A percentile compares a stretch with the other conserved stretches of the same genome.
phyloP scores from a whole-genome alignment of 1,139 yeast species.

The Nadsonia commutata region DNA sequence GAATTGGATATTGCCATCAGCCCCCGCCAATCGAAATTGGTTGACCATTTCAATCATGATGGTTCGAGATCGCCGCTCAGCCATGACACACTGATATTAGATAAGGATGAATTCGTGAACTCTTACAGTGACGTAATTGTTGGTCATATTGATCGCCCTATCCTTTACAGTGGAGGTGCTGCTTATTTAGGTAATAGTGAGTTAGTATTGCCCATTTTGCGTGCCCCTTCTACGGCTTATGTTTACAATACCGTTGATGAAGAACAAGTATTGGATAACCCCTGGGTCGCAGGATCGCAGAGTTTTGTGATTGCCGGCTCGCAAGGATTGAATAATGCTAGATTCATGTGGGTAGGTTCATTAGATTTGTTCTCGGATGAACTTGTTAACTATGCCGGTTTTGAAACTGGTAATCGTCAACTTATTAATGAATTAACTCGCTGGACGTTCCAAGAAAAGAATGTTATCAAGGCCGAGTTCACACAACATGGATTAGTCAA shows the following conservation, averaged over 20 bases:
- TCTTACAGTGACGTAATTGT: conserved; percentile 6
- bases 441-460: conserved; percentile 67
- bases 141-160: conserved; percentile 7
- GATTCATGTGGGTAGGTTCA: conserved; percentile 73
- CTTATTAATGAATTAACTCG: conserved; percentile 37
- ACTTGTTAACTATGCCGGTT: conserved; percentile 14
- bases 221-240: conserved; percentile 56
- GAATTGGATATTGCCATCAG: conserved; percentile 78
- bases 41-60: conserved; percentile 47
- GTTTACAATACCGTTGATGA: conserved; percentile 37
- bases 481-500: conserved; percentile 27
- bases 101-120: conserved; percentile 3
- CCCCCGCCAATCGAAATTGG: conserved; percentile 52
- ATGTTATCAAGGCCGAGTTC: conserved; percentile 43
- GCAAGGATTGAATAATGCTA: conserved; percentile 69
- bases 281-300: conserved; percentile 78
- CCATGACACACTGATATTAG: conserved; percentile 11
- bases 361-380: conserved; percentile 33
- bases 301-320: conserved; percentile 65
- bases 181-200: conserved; percentile 48
- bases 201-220: conserved; percentile 52
- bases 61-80: conserved; percentile 8
- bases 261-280: conserved; percentile 19
- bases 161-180: conserved; percentile 32
- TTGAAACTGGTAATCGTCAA: conserved; percentile 16